These are phyloP conservation scores for Yamadazyma sp. DNA, from an alignment of 1,139 yeast species.

Conservation along the genomic window DNA sequence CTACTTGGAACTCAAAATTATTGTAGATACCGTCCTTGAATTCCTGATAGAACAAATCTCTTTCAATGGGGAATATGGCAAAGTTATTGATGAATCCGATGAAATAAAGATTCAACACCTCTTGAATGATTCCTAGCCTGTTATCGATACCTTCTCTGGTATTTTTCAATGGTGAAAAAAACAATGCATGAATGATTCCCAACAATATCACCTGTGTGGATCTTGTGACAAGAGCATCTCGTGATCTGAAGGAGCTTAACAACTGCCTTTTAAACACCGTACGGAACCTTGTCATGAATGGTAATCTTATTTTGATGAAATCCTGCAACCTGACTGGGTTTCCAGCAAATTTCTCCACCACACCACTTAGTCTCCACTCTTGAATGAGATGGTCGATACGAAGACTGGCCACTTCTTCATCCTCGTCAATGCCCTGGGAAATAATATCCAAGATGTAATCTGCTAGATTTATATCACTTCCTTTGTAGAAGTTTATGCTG, in stretches of 20 bases:
- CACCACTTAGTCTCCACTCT: conserved; percentile 30
- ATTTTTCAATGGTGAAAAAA: conserved; percentile 66
- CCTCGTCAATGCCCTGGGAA: conserved; percentile 44
- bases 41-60: conserved; percentile 77
- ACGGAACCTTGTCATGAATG: conserved; percentile 26
- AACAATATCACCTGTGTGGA: conserved; percentile 65
- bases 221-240: conserved; percentile 64
- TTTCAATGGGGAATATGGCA: conserved; percentile 71
- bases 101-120: conserved; percentile 68
- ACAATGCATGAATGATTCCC: conserved; percentile 66
- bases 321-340: conserved; percentile 19
- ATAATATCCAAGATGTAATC: conserved; percentile 73
- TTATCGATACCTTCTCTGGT: conserved; percentile 59
- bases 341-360: conserved; percentile 4
- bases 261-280: conserved; percentile 35
- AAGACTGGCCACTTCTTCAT: conserved; percentile 24
- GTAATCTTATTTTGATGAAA: conserved; percentile 22
- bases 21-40: conserved; percentile 74
- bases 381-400: conserved; percentile 38
- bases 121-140: conserved; percentile 75
- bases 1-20: conserved; percentile 59
- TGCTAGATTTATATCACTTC: conserved; percentile 64
- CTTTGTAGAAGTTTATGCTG: conserved; percentile 51
- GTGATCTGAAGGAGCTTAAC: conserved; percentile 55
- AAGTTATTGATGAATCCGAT: conserved; percentile 79